Evolutionary conservation across 805 yeast genomes (phyloP), one percentile per base, ranked within the genome.

Genomic region (Zygosaccharomyces bisporus): DNA sequence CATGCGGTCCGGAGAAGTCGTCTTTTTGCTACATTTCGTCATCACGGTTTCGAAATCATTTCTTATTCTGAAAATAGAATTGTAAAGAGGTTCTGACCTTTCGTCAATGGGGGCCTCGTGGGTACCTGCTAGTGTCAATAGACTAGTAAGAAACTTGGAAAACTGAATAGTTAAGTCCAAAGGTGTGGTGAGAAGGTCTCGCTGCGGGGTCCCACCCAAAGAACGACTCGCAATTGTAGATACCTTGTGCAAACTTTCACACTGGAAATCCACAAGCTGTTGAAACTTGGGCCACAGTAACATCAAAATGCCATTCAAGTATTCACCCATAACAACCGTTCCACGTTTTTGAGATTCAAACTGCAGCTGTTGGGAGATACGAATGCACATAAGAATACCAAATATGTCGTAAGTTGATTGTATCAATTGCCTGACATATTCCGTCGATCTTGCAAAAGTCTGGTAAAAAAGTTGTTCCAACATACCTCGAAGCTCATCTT

Each of bases 271-370:
- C 33, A 90, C 75, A 25, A 87, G 70, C 36, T 72, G 73, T 56
- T 89, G 90, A 57, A 90, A 85, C 46, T 76, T 79, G 0, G 97
- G 96, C 98, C 98, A 93, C 35, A 91, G 67, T 3, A 75, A 62
- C 41, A 87, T 76, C 49, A 81, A 64, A 50, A 84, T 79, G 12
- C 77, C 70, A 53, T 84, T 80, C 51, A 83, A 71, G 60, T 83
- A 86, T 47, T 79, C 85, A 50, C 82, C 87, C 23, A 63, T 42
- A 6, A 80, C 80, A 0, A 95, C 90, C 2, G 84, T 79, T 45
- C 76, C 76, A 46, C 86, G 73, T 49, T 77, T 82, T 57, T 85
- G 90, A 18, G 85, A 67, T 50, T 79, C 82, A 43, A 75, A 74
- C 49, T 79, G 84, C 44, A 86, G 64, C 3, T 74, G 72, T 50